These are phyloP conservation scores for Arthonia radiata DNA, from an alignment of 495 filamentous ascomycete species.

Conservation along the genomic window DNA sequence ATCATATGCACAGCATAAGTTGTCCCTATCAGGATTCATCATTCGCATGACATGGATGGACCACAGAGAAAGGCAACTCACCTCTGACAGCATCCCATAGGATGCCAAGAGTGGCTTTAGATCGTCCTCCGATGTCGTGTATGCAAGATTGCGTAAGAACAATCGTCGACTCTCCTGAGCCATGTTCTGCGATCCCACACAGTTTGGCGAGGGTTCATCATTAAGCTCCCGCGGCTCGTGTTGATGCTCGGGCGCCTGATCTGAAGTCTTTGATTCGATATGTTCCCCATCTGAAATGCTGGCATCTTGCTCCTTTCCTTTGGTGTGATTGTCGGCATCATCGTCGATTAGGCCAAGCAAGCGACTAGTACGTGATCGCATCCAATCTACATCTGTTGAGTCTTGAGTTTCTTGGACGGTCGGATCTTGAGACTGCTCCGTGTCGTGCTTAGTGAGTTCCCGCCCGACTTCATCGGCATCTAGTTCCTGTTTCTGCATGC, in stretches of 20 bases:
- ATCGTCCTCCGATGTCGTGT: slow-evolving; percentile 53
- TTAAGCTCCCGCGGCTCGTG: no score
- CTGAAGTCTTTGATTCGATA: no score
- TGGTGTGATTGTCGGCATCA: slow-evolving; percentile 21
- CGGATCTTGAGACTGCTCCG: neutral
- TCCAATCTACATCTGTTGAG: slow-evolving; percentile 78
- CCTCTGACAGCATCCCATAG: slow-evolving; percentile 65
- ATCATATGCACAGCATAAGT: slow-evolving; percentile 61
- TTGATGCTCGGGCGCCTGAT: no score
- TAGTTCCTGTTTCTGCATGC: no score
- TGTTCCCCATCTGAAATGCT: slow-evolving; percentile 1
- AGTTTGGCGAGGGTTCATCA: no score
- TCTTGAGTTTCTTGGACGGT: slow-evolving; percentile 10
- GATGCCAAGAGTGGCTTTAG: slow-evolving; percentile 40
- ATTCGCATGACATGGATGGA: slow-evolving; percentile 2
- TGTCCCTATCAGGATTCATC: slow-evolving; percentile 89
- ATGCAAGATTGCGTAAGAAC: slow-evolving; percentile 76
- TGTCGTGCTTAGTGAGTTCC: slow-evolving; percentile 3
- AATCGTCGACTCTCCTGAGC: slow-evolving; percentile 37
- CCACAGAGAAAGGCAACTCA: slow-evolving; percentile 22
- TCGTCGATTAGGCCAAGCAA: slow-evolving; percentile 64
- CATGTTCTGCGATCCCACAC: no score
- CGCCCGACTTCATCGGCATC: no score
- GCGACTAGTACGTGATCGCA: slow-evolving; percentile 76
- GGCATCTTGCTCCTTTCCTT: neutral